These are phyloP conservation scores for Arthrobotrys megalospora DNA, from an alignment of 2,329 filamentous ascomycete genomes.

Conservation along the genomic window DNA sequence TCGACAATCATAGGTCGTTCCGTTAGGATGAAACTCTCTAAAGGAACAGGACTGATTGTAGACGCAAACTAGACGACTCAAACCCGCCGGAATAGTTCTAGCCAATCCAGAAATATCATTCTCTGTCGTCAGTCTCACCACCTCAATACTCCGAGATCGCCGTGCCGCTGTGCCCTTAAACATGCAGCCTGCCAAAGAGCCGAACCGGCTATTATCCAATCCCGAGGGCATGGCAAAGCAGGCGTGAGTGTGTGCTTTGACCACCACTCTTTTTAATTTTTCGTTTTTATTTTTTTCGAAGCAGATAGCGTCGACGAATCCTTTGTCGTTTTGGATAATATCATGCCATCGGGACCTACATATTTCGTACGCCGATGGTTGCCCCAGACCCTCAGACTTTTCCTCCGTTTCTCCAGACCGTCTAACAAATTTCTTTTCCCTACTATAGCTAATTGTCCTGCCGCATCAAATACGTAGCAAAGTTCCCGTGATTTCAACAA, in stretches of 20 bases:
- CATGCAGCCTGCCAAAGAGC: slow-evolving; percentile 58
- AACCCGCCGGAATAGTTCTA: slow-evolving; percentile 44
- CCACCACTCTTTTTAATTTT: slow-evolving; percentile 44
- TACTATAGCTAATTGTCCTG: not conserved
- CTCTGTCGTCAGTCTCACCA: slow-evolving; percentile 44
- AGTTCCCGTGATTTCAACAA: slow-evolving; percentile 20
- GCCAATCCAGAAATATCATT: slow-evolving; percentile 22
- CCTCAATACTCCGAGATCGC: slow-evolving; percentile 56
- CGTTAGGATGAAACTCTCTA: slow-evolving; percentile 54
- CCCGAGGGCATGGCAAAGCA: slow-evolving; percentile 37
- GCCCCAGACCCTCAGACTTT: slow-evolving; percentile 30
- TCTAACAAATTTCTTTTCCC: not conserved
- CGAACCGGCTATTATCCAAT: slow-evolving; percentile 60
- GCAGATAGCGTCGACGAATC: slow-evolving; percentile 12
- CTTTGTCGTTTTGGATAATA: slow-evolving; percentile 47
- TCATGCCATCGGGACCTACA: slow-evolving; percentile 15
- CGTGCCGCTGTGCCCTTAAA: slow-evolving; percentile 50
- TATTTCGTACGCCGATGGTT: slow-evolving; percentile 2
- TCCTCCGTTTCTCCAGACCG: slow-evolving; percentile 22
- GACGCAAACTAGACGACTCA: slow-evolving; percentile 20
- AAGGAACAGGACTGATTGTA: slow-evolving; percentile 15
- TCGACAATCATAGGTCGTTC: slow-evolving; percentile 39
- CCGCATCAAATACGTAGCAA: not conserved
- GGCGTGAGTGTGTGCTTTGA: slow-evolving; percentile 58
- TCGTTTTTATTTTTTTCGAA: slow-evolving; percentile 12